Conservation (phyloP, 306 rosid genomes). For the Clitoria ternatea region DNA sequence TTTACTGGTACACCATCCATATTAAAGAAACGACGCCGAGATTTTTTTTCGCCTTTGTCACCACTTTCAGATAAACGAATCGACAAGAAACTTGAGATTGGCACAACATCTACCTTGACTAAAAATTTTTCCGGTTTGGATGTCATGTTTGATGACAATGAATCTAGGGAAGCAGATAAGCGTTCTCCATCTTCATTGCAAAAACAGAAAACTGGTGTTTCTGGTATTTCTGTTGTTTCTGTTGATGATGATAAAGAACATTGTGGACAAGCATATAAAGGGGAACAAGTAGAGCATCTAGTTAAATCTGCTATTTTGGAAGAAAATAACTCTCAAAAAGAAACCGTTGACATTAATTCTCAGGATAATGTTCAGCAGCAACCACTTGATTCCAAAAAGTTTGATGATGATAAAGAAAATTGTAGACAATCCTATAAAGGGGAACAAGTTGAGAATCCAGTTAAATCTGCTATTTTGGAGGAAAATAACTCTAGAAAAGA, state of each 20-base stretch:
- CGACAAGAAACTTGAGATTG: conserved; percentile 70
- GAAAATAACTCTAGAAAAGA: no score
- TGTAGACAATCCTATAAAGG: no score
- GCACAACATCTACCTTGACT: conserved; percentile 48
- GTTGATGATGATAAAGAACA: conserved; percentile 62
- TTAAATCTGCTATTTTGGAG: no score
- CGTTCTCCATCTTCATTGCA: conserved; percentile 43
- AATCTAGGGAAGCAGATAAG: conserved; percentile 27
- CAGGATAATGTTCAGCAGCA: conserved; percentile 35
- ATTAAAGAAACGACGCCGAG: conserved; percentile 81
- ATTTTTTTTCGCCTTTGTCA: conserved; percentile 77
- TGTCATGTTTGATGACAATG: conserved; percentile 63
- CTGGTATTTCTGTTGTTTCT: no score
- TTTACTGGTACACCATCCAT: conserved; percentile 86
- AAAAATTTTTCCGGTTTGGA: conserved; percentile 67
- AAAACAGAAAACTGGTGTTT: conserved; percentile 27
- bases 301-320: conserved; percentile 23
- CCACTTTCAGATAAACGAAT: conserved; percentile 79
- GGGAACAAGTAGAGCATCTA: conserved; percentile 27
- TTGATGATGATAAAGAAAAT: no score
- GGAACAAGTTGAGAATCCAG: no score
- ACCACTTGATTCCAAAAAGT: conserved; percentile 23
- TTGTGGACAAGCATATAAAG: conserved; percentile 25
- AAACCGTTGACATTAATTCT: conserved; percentile 29
- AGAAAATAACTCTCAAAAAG: conserved; percentile 26